These are phyloP conservation scores for Clausena lansium DNA, from an alignment of 345 rosid species.

Conservation along the genomic window DNA sequence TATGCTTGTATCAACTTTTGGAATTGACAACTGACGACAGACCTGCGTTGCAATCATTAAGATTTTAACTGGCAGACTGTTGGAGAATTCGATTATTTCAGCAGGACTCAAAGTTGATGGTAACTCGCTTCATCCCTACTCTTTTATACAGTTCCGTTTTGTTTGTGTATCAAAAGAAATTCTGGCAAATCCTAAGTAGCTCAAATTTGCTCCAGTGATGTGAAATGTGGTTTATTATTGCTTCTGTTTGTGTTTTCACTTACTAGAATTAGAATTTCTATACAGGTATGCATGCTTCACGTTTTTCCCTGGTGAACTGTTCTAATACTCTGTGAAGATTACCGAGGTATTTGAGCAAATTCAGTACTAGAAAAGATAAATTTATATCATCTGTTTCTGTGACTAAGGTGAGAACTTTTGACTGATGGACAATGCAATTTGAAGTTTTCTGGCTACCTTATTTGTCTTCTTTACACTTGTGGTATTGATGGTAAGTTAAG, in stretches of 20 bases:
- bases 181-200: neutral
- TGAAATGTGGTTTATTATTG: neutral
- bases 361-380: neutral
- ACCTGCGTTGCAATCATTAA: neutral
- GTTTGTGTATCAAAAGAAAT: neutral
- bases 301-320: neutral
- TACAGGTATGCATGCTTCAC: constrained; percentile 2
- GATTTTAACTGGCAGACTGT: neutral
- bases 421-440: neutral
- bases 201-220: constrained; percentile 1
- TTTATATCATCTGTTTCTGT: neutral
- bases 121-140: neutral
- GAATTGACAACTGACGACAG: neutral
- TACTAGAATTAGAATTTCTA: neutral
- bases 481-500: constrained; percentile 5
- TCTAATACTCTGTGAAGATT: neutral
- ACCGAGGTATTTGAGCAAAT: neutral
- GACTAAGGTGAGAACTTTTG: constrained; percentile 8
- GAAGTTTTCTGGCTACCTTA: constrained; percentile 5
- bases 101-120: constrained; percentile 10
- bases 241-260: neutral
- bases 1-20: neutral
- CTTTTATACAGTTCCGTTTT: neutral
- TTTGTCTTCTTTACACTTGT: constrained; percentile 9
- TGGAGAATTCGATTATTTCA: constrained; percentile 2